A percentile compares a stretch with the other conserved stretches of the same genome.
Evolutionary conservation across 2,329 filamentous ascomycete species (phyloP).

Genomic region (Colletotrichum magnum): DNA sequence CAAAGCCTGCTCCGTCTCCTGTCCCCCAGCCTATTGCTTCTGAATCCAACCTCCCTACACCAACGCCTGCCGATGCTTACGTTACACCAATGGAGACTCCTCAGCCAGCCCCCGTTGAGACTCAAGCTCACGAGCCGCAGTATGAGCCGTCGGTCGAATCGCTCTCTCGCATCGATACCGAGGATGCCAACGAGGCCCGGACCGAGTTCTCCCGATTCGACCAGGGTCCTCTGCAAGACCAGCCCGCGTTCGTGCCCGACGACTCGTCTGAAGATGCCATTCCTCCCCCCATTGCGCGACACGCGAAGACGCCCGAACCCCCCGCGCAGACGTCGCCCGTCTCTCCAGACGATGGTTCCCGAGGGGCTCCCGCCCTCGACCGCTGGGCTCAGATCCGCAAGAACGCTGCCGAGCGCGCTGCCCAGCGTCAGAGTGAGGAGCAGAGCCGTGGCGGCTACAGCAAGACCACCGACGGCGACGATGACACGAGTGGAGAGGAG

Average conservation of each 20-base stretch:
- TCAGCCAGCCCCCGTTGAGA: conserved; percentile 38
- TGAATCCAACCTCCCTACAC: conserved; percentile 40
- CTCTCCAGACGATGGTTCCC: conserved; percentile 46
- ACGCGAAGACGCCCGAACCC: conserved; percentile 47
- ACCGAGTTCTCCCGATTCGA: conserved; percentile 80
- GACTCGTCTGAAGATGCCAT: conserved; percentile 64
- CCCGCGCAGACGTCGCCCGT: conserved; percentile 48
- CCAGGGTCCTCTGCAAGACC: conserved; percentile 88
- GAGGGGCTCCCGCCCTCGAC: conserved; percentile 70
- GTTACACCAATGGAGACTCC: conserved; percentile 38
- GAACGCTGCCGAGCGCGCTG: conserved; percentile 88
- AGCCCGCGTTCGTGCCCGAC: conserved; percentile 85
- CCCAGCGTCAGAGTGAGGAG: conserved; percentile 76
- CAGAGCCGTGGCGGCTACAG: conserved; percentile 70
- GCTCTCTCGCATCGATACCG: conserved; percentile 72
- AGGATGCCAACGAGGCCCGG: conserved; percentile 71
- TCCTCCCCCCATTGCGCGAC: conserved; percentile 67
- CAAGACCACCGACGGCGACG: conserved; percentile 76
- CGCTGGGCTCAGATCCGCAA: conserved; percentile 97
- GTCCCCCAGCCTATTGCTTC: conserved; percentile 40
- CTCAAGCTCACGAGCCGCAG: conserved; percentile 48
- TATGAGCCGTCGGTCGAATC: conserved; percentile 62
- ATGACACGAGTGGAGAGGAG: conserved; percentile 96
- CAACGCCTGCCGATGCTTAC: conserved; percentile 39
- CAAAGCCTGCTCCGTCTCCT: conserved; percentile 43